A percentile compares a stretch with the other conserved stretches of the same genome.
Conservation (phyloP, 83 land plant species). For the Picea abies region DNA sequence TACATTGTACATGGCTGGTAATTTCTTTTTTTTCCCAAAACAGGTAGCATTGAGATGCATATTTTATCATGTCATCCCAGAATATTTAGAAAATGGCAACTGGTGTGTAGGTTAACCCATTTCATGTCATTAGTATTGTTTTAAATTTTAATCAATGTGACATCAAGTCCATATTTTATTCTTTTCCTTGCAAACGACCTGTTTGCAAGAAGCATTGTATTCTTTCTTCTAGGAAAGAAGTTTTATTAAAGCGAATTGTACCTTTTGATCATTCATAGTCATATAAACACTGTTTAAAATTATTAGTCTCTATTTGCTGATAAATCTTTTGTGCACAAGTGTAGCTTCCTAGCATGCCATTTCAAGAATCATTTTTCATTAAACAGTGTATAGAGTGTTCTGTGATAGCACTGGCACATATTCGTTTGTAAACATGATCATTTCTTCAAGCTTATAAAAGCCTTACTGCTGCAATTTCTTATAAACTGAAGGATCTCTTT, state of each 20-base stretch:
- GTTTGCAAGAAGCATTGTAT: constrained; percentile 16
- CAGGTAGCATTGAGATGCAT: not conserved
- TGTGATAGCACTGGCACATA: not conserved
- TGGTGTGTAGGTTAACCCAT: constrained; percentile 12
- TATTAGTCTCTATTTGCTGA: not conserved
- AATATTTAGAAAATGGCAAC: constrained; percentile 1
- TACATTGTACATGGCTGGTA: not conserved
- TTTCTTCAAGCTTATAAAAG: not conserved
- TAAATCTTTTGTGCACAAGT: not conserved
- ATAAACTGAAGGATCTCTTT: too few species aligned
- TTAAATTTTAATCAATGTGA: not conserved
- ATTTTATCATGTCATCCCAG: not conserved
- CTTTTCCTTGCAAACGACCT: constrained; percentile 10
- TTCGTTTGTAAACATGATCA: not conserved
- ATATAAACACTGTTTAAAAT: not conserved
- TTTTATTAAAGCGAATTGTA: not conserved
- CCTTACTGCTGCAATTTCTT: too few species aligned
- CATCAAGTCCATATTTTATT: not conserved
- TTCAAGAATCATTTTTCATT: not conserved
- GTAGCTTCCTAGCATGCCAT: too few species aligned
- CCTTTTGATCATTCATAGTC: not conserved
- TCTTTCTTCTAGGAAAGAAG: not conserved
- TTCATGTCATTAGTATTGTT: not conserved
- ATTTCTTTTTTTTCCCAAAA: not conserved
- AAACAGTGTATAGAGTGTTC: not conserved